phyloP scores from a whole-genome alignment of 768 basidiomycete species.

The Lactarius sp. region DNA sequence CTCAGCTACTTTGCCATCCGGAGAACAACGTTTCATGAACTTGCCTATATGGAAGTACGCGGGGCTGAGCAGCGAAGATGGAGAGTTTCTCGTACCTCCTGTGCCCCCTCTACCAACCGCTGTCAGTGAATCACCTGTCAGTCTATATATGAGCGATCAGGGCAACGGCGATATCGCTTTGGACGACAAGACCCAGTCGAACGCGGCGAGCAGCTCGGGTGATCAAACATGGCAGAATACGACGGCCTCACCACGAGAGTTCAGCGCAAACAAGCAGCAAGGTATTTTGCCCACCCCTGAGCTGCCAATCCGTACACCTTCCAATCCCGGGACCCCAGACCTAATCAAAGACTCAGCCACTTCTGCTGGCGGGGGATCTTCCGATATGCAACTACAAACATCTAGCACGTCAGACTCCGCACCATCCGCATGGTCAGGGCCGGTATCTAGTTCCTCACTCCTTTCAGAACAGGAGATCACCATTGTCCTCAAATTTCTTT shows the following conservation, averaged over 20 bases:
- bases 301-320: background rate
- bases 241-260: background rate
- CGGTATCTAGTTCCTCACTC: conserved; percentile 2
- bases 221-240: background rate
- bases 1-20: conserved; percentile 22
- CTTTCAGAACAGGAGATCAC: background rate
- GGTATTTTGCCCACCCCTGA: conserved; percentile 13
- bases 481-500: conserved; percentile 13
- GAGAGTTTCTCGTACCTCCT: background rate
- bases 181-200: background rate
- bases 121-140: background rate
- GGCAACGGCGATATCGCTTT: background rate
- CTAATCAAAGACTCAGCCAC: conserved; percentile 13
- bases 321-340: conserved; percentile 16
- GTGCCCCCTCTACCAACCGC: conserved; percentile 5
- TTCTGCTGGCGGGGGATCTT: conserved; percentile 2
- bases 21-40: conserved; percentile 1
- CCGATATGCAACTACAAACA: background rate
- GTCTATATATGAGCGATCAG: background rate
- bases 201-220: background rate
- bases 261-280: background rate
- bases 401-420: background rate
- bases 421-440: conserved; percentile 5
- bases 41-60: background rate
- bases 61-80: background rate